Evolutionary conservation across 768 basidiomycete species (phyloP).

Genomic region (Leccinum truebloodii): DNA sequence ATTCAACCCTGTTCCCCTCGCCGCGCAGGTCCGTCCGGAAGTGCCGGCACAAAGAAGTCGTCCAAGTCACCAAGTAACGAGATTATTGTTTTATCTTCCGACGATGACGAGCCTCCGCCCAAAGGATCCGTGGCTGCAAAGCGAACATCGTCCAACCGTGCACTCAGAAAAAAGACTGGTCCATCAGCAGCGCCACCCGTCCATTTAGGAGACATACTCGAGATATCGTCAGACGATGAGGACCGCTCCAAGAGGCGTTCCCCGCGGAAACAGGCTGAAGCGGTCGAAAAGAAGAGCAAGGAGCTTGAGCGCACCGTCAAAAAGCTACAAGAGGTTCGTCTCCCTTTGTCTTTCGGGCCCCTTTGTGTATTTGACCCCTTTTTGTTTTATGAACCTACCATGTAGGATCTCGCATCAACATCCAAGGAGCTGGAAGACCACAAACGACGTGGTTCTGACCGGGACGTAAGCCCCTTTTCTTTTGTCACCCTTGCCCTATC

Average conservation of each 20-base stretch:
- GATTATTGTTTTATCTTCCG: conserved; percentile 38
- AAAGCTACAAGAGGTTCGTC: conserved; percentile 45
- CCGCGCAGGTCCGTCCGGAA: conserved; percentile 9
- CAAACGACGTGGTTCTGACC: conserved; percentile 12
- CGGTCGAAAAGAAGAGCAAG: conserved; percentile 16
- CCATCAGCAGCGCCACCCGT: conserved; percentile 5
- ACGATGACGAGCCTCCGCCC: conserved; percentile 27
- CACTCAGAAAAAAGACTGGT: conserved; percentile 23
- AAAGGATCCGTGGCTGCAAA: conserved; percentile 20
- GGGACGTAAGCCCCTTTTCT: conserved; percentile 8
- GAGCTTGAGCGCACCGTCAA: conserved; percentile 42
- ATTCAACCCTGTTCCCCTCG: conserved; percentile 9
- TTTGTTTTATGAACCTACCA: background rate
- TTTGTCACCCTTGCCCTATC: background rate
- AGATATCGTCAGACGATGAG: conserved; percentile 62
- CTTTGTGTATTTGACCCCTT: background rate
- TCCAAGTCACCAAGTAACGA: conserved; percentile 21
- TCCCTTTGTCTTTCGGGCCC: background rate
- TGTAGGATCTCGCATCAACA: conserved; percentile 22
- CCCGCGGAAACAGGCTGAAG: conserved; percentile 18
- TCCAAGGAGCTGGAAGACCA: conserved; percentile 25
- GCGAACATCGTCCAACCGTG: conserved; percentile 5
- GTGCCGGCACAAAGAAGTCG: conserved; percentile 16
- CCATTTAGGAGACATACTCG: conserved; percentile 44
- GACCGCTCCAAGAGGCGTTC: conserved; percentile 5